Conservation (phyloP, 1,284 basidiomycete genomes). For the Puccinia novopanici region DNA sequence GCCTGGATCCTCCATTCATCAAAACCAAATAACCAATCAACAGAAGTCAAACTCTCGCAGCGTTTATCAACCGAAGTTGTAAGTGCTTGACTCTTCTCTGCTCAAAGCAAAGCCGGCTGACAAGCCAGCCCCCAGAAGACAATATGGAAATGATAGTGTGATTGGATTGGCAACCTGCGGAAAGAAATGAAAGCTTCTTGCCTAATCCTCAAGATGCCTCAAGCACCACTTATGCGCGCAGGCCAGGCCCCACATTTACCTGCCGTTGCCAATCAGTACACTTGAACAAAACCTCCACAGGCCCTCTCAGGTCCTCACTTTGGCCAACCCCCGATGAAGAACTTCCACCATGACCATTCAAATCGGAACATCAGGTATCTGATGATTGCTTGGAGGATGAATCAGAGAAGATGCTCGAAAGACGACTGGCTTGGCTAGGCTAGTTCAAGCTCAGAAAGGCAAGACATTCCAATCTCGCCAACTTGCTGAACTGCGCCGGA, state of each 20-base stretch:
- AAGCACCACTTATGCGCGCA: slow-evolving; percentile 13
- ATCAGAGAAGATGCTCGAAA: slow-evolving; percentile 37
- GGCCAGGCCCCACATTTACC: background rate
- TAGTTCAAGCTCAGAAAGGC: slow-evolving; percentile 43
- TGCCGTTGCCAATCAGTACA: background rate
- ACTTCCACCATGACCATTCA: background rate
- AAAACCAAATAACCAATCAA: background rate
- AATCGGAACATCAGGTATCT: background rate
- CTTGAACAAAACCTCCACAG: background rate
- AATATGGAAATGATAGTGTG: slow-evolving; percentile 6
- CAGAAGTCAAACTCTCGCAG: background rate
- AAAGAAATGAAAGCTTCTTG: slow-evolving; percentile 44
- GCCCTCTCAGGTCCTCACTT: slow-evolving; percentile 24
- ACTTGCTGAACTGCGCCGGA: slow-evolving; percentile 43
- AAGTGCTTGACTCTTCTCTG: background rate
- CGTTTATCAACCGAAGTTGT: slow-evolving; percentile 8
- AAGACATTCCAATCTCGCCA: slow-evolving; percentile 41
- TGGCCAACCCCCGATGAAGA: slow-evolving; percentile 21
- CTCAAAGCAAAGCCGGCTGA: slow-evolving; percentile 5
- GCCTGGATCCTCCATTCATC: background rate
- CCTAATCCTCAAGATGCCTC: slow-evolving; percentile 9
- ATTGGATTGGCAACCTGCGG: slow-evolving; percentile 36
- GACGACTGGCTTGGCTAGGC: slow-evolving; percentile 33
- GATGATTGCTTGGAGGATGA: slow-evolving; percentile 22
- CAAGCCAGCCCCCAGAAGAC: slow-evolving; percentile 17